Evolutionary conservation across 768 basidiomycete species (phyloP).

Genomic region (Tephrocybe rancida): DNA sequence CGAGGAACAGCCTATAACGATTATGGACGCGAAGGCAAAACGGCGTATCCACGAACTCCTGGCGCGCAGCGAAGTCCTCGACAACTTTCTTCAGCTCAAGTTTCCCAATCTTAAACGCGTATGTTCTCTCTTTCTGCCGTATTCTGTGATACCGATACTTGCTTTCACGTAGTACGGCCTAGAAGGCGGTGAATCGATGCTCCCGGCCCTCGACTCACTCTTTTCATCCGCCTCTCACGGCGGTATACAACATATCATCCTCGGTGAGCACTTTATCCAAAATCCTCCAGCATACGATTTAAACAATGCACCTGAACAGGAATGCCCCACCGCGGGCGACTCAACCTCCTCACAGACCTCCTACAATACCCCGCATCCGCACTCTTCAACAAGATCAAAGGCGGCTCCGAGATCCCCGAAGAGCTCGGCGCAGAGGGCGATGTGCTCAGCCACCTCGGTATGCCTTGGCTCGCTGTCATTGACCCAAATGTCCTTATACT

Average conservation of each 20-base stretch:
- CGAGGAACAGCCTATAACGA: conserved; percentile 31
- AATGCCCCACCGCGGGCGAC: conserved; percentile 87
- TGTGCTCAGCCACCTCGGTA: conserved; percentile 81
- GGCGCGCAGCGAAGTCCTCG: conserved; percentile 77
- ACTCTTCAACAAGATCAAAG: conserved; percentile 87
- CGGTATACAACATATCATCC: conserved; percentile 69
- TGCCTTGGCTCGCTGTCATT: neutral
- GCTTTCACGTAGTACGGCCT: conserved; percentile 64
- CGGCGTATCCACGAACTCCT: conserved; percentile 69
- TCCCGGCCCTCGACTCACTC: conserved; percentile 81
- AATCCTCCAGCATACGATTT: neutral
- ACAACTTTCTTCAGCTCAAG: conserved; percentile 83
- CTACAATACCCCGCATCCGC: conserved; percentile 66
- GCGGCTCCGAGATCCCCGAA: conserved; percentile 71
- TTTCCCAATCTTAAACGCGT: conserved; percentile 86
- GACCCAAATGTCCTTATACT: neutral
- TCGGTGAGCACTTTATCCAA: conserved; percentile 34
- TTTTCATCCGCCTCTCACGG: conserved; percentile 69
- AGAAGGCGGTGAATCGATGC: conserved; percentile 94
- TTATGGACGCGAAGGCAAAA: conserved; percentile 39
- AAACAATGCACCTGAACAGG: conserved; percentile 32
- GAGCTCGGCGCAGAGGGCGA: conserved; percentile 75
- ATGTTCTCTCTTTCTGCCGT: conserved; percentile 14
- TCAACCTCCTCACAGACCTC: conserved; percentile 83
- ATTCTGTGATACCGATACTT: neutral